Base-by-base conservation (phyloP, 495 filamentous ascomycete species). In the Lophiostoma macrostomum region DNA sequence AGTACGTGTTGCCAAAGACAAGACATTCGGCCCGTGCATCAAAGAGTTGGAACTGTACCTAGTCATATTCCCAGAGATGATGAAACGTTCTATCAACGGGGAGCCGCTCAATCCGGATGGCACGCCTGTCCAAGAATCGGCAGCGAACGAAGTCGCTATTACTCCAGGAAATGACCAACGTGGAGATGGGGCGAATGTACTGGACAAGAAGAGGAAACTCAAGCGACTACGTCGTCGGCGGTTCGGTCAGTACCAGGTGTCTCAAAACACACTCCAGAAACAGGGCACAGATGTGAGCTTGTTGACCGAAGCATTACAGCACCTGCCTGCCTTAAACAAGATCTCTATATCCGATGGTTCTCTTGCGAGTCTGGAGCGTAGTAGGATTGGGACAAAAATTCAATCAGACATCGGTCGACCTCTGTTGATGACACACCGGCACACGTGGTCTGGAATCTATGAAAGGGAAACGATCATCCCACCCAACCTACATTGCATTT, bases 251-350 rank as follows among this genome's bases (percentile, higher is more conserved):
- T 22, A 43, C 20, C 32, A 32, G 37, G 38, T 43, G n/a, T 29
- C 24, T 13, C 50, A 53, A 18, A 19, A 53, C 38, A 53, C 37
- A 19, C 13, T 53, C 8, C 12, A 39, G n/a, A 53, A 19, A 25
- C 24, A 22, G 27, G 30, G 50, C 7, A 44, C 23, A 5, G 50
- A 53, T n/a, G 39, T 53, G n/a, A 27, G 13, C 5, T 24, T 53
- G 25, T 29, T 53, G 12, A 28, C 28, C 12, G 22, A 44, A 24
- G 50, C 39, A 11, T 16, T 53, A n/a, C 37, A 28, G 3, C 28
- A 42, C 22, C 50, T 53, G 11, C 37, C 50, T 10, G 31, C 25
- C 18, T 16, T 53, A 12, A 16, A 53, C 8, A 43, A 22, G 13
- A 35, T 53, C 28, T 1, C 28, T 4, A 29, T 44, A n/a, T 10